Evolutionary conservation across 139 green algal genomes (phyloP), one percentile per base, ranked within the genome.

Genomic region (Tetradesmus obliquus): DNA sequence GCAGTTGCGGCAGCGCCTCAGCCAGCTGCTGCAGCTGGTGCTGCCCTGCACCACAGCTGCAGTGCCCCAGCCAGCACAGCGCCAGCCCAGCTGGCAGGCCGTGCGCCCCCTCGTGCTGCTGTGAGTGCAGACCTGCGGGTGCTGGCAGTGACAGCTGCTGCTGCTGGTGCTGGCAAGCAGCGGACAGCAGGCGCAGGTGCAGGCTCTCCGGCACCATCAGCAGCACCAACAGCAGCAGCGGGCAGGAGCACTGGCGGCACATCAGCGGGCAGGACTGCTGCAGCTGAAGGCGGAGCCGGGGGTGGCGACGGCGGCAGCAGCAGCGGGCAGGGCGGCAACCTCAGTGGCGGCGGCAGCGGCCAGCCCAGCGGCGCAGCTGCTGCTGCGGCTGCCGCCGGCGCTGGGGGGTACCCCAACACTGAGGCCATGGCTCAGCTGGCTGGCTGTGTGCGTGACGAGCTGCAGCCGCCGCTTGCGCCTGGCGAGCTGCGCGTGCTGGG

Each of bases 401-500:
- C 54, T 53, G 32, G 13, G 22, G 13, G n/a, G 1, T 86, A 71
- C 82, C 82, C 82, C 53, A 22, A 71, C 10, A 57, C 60, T 12
- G 82, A 86, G 17, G 15, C n/a, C 15, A 24, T 86, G 60, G 60
- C 60, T 10, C 19, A 86, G 53, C 54, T 86, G 54, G 53, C 82
- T 53, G 82, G 82, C 5, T 86, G 82, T 72, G 82, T 86, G 5
- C 12, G 53, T 10, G 10, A n/a, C 20, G 60, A 71, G 60, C 60
- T 71, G 53, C 13, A 51, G 13, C 82, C 82, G 17, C 82, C 53
- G 3, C n/a, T 86, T 12, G 53, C 82, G n/a, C 54, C 54, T 86
- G 82, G 82, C 32, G 82, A 86, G 45, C 53, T 86, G 53, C 82
- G 82, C 3, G 82, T 57, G 24, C 53, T 86, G 53, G 82, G 82